Conservation (phyloP, 2,329 filamentous ascomycete species). For the Beauveria pseudobassiana region DNA sequence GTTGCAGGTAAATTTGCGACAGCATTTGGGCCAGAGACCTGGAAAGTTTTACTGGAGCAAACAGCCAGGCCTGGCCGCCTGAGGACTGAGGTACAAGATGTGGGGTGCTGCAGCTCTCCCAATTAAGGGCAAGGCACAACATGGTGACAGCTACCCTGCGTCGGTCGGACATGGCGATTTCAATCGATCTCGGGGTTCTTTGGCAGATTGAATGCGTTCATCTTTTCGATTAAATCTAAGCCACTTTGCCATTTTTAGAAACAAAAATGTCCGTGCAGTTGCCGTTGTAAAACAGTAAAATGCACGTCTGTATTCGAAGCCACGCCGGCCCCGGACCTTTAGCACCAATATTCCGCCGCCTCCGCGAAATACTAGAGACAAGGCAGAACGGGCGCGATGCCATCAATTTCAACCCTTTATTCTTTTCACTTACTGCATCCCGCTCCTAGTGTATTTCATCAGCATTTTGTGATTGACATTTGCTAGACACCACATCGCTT, state of each 20-base stretch:
- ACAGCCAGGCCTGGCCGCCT: not conserved
- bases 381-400: no score
- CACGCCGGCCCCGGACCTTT: not conserved
- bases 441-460: no score
- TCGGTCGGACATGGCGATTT: not conserved
- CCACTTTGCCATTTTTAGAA: not conserved
- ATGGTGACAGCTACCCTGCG: not conserved
- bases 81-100: not conserved
- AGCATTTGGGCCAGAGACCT: not conserved
- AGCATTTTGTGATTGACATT: not conserved
- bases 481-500: not conserved
- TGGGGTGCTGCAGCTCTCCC: not conserved
- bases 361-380: not conserved
- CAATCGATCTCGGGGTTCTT: not conserved
- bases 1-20: not conserved
- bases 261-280: not conserved
- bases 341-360: constrained; percentile 2
- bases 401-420: not conserved
- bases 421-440: no score
- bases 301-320: not conserved
- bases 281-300: not conserved
- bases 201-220: not conserved
- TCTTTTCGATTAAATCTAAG: not conserved
- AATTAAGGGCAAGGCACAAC: not conserved
- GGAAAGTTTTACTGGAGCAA: constrained; percentile 11